Base-by-base conservation (phyloP, 2,329 filamentous ascomycete species). In the Apiospora kogelbergensis region DNA sequence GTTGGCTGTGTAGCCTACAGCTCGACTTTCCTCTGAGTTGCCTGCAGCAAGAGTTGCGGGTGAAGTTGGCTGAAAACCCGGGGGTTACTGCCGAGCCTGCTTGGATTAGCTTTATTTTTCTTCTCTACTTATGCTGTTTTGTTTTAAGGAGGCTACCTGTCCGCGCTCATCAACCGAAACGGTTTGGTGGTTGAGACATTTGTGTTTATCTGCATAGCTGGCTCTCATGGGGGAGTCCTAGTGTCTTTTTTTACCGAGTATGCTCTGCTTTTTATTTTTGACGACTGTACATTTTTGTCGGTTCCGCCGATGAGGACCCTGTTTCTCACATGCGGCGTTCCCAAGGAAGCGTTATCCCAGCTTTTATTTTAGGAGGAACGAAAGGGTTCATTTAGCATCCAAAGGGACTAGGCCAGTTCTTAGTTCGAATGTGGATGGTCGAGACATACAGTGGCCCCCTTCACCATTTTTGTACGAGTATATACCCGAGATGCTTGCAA, bases 161-260 rank as follows among this genome's bases (percentile, higher is more conserved):
- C 20, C 37, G 53, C 53, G 53, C 53, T 37, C 53, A 60, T 60
- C 53, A n/a, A 37, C 53, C 30, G 13, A 33, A 15, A 57, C 9
- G 53, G 53, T 60, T 37, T 20, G 30, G 53, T 37, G 53, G 53
- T 60, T 30, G 53, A 60, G 53, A 60, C 53, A n/a, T 60, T 60
- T 45, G 63, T 45, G 63, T 26, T 65, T 42, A 45, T 15, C 37
- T 60, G 53, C 53, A 60, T 60, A 60, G 53, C 53, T 60, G 53
- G 53, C 13, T 20, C 41, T 22, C 40, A 45, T 26, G 6, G 40
- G 40, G 63, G 22, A 44, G 17, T 45, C 15, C 24, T 45, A 33
- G 15, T 65, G 20, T 65, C 17, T 33, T 65, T 65, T 13, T 33
- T 45, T 65, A n/a, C 53, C 17, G 17, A 60, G 53, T 60, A 30